Conservation (phyloP, 805 yeast species). For the Tetrapisispora iriomotensis region DNA sequence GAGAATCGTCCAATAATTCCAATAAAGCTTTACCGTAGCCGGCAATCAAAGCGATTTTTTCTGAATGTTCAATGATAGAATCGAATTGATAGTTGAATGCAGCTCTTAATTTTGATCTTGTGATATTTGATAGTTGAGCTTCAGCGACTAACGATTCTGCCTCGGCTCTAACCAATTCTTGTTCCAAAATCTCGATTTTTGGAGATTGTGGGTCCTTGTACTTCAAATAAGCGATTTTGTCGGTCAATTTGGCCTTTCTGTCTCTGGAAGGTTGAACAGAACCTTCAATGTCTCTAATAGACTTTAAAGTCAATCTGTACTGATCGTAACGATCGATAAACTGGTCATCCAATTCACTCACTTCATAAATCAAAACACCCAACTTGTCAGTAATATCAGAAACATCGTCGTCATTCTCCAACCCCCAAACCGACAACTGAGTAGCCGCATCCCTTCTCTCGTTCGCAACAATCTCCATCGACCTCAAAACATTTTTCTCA, state of each 20-base stretch:
- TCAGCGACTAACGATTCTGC: conserved; percentile 88
- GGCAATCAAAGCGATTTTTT: conserved; percentile 76
- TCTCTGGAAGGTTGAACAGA: conserved; percentile 85
- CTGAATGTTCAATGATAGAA: conserved; percentile 76
- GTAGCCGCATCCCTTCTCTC: conserved; percentile 77
- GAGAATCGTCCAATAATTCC: conserved; percentile 73
- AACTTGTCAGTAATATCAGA: conserved; percentile 79
- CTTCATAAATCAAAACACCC: conserved; percentile 72
- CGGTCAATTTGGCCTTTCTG: conserved; percentile 76
- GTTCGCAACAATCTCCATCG: conserved; percentile 64
- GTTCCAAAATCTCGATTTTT: conserved; percentile 71
- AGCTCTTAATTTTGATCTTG: conserved; percentile 78
- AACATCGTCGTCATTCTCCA: conserved; percentile 76
- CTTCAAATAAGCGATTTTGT: conserved; percentile 73
- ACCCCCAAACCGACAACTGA: conserved; percentile 81
- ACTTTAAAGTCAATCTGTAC: conserved; percentile 72
- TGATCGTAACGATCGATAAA: conserved; percentile 80
- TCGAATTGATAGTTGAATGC: conserved; percentile 80
- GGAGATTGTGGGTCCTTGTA: conserved; percentile 79
- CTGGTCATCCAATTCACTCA: conserved; percentile 81
- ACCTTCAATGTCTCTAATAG: conserved; percentile 75
- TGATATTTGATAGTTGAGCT: conserved; percentile 81
- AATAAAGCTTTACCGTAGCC: conserved; percentile 83
- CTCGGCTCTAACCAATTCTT: conserved; percentile 84
- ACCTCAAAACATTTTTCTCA: conserved; percentile 73